Evolutionary conservation across 768 basidiomycete species (phyloP), one percentile per base, ranked within the genome.

Genomic region (Lentinus brumalis): DNA sequence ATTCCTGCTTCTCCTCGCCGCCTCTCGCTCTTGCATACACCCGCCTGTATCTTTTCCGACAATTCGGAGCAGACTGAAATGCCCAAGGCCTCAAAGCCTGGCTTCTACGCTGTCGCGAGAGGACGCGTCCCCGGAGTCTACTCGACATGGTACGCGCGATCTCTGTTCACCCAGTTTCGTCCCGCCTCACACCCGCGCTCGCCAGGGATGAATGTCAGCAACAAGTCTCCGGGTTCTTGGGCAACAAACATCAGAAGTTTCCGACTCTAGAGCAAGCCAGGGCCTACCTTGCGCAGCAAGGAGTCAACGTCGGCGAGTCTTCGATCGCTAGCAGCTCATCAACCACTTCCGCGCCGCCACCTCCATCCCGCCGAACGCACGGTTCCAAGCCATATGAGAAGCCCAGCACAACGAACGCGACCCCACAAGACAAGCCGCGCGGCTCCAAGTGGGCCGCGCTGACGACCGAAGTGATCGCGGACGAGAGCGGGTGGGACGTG

Each of bases 221-320:
- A 0, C 91, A 94, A 70, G 79, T 87, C 41, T 83, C 86, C 57
- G 86, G 86, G 35, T 93, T 82, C 69, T 40, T 77, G 0, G 81
- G 81, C 14, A 84, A 92, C 0, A 74, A 70, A 30, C 88, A 81
- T 77, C 87, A 93, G 72, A 92, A 89, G 66, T 88, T 96, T 69
- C 53, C 63, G 6, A 83, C 76, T 8, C 70, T 74, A 30, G 71
- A 73, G 1, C 85, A 86, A 38, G 95, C 95, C 0, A 73, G 83
- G 57, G 77, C 70, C 1, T 96, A 84, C 74, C 74, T 84, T 16
- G 61, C 61, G 42, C 31, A 65, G 39, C 41, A 53, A 60, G 60
- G 59, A 10, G 38, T 59, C 31, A n/a, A 5, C 41, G 41, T n/a
- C 14, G 14, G 5, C 8, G 8, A 10, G 10, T 49, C 45, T 46